Percentiles rank a stretch among this genome's conserved stretches.
Evolutionary conservation across 371 early-diverging fungal genomes (phyloP).

Genomic region (Mucor irregularis): DNA sequence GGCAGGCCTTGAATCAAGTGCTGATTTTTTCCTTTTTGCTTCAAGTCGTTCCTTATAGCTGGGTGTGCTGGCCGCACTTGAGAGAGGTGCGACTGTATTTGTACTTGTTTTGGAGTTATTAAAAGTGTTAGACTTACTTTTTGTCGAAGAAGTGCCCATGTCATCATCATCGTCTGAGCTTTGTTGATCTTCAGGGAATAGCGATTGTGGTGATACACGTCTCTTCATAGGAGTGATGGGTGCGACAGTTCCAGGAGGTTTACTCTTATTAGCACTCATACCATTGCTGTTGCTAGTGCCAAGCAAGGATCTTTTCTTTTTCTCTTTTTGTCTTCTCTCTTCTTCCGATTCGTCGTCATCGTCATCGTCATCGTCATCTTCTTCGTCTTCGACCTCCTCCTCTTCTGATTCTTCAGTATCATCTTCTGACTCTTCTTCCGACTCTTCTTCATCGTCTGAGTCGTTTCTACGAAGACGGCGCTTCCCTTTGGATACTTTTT

Average conservation of each 20-base stretch:
- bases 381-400: constrained; percentile 10
- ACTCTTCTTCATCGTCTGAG: constrained; percentile 11
- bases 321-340: background rate
- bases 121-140: background rate
- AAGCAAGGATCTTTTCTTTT: background rate
- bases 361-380: constrained; percentile 19
- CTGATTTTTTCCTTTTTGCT: constrained; percentile 21
- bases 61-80: background rate
- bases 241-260: constrained; percentile 1
- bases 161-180: constrained; percentile 22
- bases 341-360: constrained; percentile 3
- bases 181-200: constrained; percentile 8
- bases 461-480: constrained; percentile 2
- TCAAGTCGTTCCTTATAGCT: constrained; percentile 19
- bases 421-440: constrained; percentile 10
- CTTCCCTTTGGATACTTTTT: constrained; percentile 3
- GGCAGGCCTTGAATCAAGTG: background rate
- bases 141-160: constrained; percentile 19
- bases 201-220: constrained; percentile 2
- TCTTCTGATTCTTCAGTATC: constrained; percentile 18
- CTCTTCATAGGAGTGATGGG: constrained; percentile 1
- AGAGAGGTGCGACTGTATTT: too few species aligned
- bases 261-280: background rate
- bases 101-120: background rate
- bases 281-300: background rate